Conservation (phyloP, 352 stramenopile species). For the Globisporangium barbulae region DNA sequence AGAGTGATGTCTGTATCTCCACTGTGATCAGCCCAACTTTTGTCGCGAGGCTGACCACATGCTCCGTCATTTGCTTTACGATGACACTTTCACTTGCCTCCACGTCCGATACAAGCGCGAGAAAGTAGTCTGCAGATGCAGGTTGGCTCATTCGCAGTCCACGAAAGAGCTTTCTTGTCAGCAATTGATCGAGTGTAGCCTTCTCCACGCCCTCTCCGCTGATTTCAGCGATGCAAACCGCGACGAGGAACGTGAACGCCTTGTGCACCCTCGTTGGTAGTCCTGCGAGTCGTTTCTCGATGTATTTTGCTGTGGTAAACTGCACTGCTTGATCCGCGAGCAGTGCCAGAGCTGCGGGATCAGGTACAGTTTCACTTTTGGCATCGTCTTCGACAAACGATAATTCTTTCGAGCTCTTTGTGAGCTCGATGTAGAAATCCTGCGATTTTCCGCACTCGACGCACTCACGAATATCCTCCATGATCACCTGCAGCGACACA, state of each 20-base stretch:
- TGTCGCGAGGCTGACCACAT: neutral
- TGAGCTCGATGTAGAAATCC: constrained; percentile 2
- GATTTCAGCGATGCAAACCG: constrained; percentile 10
- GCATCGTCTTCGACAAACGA: neutral
- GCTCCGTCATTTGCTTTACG: constrained; percentile 3
- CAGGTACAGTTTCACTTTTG: neutral
- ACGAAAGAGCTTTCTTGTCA: constrained; percentile 6
- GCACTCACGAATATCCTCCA: constrained; percentile 11
- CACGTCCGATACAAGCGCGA: neutral
- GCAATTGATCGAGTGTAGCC: neutral
- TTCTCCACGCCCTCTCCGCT: neutral
- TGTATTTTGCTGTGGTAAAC: constrained; percentile 18
- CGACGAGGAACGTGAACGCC: constrained; percentile 28
- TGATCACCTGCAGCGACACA: constrained; percentile 19
- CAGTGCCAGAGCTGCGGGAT: neutral
- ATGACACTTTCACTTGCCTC: neutral
- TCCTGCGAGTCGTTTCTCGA: constrained; percentile 24
- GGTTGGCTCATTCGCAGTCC: neutral
- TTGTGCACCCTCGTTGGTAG: constrained; percentile 26
- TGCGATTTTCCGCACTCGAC: neutral
- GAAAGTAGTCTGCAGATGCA: neutral
- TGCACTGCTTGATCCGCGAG: constrained; percentile 9
- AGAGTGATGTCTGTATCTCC: neutral
- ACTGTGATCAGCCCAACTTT: neutral
- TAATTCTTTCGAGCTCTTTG: neutral